Base-by-base conservation (phyloP, 176 grass and related monocot species). In the Raddia distichophylla region DNA sequence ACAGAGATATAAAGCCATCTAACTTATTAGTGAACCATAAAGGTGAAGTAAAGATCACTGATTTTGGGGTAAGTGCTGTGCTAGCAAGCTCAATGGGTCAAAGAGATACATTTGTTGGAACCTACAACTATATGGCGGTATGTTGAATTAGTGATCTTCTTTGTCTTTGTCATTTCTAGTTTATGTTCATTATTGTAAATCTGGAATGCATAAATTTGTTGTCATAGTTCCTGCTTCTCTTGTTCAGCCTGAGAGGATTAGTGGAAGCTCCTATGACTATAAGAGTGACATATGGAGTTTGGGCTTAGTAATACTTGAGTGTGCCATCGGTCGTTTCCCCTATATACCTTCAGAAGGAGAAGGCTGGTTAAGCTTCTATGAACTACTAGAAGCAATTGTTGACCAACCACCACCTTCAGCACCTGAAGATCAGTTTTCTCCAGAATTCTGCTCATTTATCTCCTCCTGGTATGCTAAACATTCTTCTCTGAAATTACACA, bases 261-360 rank as follows among this genome's bases (percentile, higher is more conserved):
- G 90, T 55, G 96, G 96, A 54, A 93, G 96, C 63, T 93, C 93
- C 46, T 98, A 98, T 60, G 93, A 98, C 65, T 95, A 93, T 79
- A 98, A 98, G 85, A 98, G 92, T 81, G 96, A 98, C 60, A 90
- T 98, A 75, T 98, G 96, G 96, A 98, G 93, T 89, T 86, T 98
- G 85, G 96, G 93, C 37, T 84, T 95, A 78, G 93, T 95, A 76
- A 93, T 98, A 81, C 93, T 98, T 22, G 96, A 98, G 74, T 98
- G 93, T 82, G 96, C 93, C 22, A 91, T 93, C 73, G 96, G 96
- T 1, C 83, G 91, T 73, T 98, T 98, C 74, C 97, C 96, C 44
- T 98, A 98, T 77, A 91, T 84, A 58, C 88, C 93, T 60, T 89
- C 88, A 45, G 93, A 98, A 82, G 88, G 89, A 73, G 96, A 93